Conservation (phyloP, 306 rosid species). For the Rosa lucieae region DNA sequence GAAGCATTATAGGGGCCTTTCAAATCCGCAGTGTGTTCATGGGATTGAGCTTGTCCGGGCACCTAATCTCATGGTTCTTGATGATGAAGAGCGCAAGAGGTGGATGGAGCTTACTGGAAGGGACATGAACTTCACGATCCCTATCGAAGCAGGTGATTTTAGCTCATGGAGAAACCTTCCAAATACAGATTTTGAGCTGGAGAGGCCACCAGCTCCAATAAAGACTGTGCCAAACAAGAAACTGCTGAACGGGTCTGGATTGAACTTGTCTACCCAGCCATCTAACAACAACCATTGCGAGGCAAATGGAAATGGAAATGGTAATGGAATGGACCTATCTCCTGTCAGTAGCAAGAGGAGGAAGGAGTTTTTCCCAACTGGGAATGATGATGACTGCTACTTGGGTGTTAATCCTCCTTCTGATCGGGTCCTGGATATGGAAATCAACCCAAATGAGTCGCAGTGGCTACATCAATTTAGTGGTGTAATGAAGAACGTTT, state of each 20-base stretch:
- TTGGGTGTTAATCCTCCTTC: constrained; percentile 73
- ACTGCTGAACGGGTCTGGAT: constrained; percentile 75
- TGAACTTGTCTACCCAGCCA: constrained; percentile 63
- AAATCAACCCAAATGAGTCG: constrained; percentile 48
- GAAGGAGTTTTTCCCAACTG: constrained; percentile 66
- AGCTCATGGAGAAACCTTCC: constrained; percentile 90
- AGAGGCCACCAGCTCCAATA: constrained; percentile 58
- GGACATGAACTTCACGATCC: constrained; percentile 73
- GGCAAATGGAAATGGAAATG: constrained; percentile 1
- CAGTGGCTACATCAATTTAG: constrained; percentile 72
- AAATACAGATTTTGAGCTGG: constrained; percentile 82
- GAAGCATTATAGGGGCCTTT: constrained; percentile 89
- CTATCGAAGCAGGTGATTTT: constrained; percentile 82
- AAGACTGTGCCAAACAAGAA: constrained; percentile 59
- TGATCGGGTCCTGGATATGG: constrained; percentile 55
- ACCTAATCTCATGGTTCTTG: constrained; percentile 64
- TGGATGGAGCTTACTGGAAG: constrained; percentile 91
- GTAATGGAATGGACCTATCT: constrained; percentile 59
- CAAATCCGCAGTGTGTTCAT: constrained; percentile 93
- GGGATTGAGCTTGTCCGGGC: constrained; percentile 72
- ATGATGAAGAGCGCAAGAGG: constrained; percentile 70
- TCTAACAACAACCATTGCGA: constrained; percentile 59
- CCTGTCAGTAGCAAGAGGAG: constrained; percentile 65
- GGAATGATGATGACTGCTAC: constrained; percentile 64
- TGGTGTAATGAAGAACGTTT: constrained; percentile 78